phyloP scores from a whole-genome alignment of 164 flowering plant genomes.

The Tetrastigma voinierianum region DNA sequence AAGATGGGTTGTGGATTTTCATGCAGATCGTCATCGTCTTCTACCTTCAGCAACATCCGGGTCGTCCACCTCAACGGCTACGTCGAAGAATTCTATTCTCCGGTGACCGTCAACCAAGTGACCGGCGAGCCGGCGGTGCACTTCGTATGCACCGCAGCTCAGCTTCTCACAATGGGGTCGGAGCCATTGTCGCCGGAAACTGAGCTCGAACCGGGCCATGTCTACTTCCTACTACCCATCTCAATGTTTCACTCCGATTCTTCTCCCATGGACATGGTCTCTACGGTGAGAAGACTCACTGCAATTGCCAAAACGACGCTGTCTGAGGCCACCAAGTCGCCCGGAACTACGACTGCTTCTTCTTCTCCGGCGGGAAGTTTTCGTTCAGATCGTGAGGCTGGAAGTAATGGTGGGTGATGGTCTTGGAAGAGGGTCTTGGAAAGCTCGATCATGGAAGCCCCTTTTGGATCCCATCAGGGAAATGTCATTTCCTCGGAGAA shows the following conservation, averaged over 20 bases:
- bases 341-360: neutral
- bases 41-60: constrained; percentile 11
- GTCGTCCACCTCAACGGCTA: constrained; percentile 44
- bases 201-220: constrained; percentile 25
- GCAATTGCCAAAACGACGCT: constrained; percentile 18
- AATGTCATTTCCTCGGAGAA: constrained; percentile 34
- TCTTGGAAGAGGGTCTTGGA: neutral
- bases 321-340: neutral
- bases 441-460: constrained; percentile 36
- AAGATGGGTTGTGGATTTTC: constrained; percentile 24
- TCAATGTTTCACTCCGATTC: constrained; percentile 25
- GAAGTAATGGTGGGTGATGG: neutral
- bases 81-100: constrained; percentile 37
- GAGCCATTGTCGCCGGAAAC: too few species aligned
- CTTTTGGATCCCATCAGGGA: constrained; percentile 47
- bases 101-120: constrained; percentile 24
- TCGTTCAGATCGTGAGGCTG: neutral
- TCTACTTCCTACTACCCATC: constrained; percentile 43
- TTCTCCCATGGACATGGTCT: constrained; percentile 21
- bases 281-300: constrained; percentile 22
- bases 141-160: constrained; percentile 39
- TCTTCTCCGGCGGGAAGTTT: constrained; percentile 1
- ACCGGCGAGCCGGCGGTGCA: constrained; percentile 21
- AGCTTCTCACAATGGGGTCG: constrained; percentile 24
- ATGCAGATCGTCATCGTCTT: constrained; percentile 12